phyloP scores from a whole-genome alignment of 345 rosid species.

The Rubroshorea leprosula region DNA sequence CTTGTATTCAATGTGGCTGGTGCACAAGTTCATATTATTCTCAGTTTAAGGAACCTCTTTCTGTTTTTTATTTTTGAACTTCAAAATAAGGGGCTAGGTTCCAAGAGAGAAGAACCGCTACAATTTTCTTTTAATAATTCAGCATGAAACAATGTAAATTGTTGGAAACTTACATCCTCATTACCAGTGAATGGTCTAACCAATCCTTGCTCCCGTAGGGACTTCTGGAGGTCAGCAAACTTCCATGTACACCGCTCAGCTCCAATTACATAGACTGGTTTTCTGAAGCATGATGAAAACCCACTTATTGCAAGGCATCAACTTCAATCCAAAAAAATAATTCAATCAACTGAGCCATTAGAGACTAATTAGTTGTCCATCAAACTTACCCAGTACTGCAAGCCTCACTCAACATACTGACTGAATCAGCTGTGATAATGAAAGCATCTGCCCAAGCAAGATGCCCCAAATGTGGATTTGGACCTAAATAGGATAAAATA shows the following conservation, averaged over 20 bases:
- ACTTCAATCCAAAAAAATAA: not conserved
- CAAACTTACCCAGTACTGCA: constrained; percentile 80
- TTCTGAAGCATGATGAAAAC: constrained; percentile 35
- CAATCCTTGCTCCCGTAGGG: constrained; percentile 75
- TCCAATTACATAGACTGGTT: constrained; percentile 88
- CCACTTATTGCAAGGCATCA: not conserved
- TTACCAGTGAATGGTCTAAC: constrained; percentile 35
- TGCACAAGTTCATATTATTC: not conserved
- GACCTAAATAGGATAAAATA: constrained; percentile 37
- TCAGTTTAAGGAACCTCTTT: not conserved
- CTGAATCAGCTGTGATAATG: constrained; percentile 87
- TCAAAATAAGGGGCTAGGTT: not conserved
- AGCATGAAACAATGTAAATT: constrained; percentile 18
- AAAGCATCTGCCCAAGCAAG: constrained; percentile 93
- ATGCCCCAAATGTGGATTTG: constrained; percentile 88
- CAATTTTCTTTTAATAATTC: constrained; percentile 1
- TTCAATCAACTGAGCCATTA: not conserved
- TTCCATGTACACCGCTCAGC: constrained; percentile 90
- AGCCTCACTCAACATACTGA: constrained; percentile 96
- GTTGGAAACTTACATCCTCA: constrained; percentile 64
- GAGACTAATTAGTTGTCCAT: not conserved
- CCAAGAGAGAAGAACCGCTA: not conserved
- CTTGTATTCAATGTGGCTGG: too few relatives aligned
- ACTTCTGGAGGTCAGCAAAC: constrained; percentile 72
- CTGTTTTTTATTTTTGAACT: not conserved